phyloP scores from a whole-genome alignment of 2,329 filamentous ascomycete genomes.

The Fusarium lateritium region DNA sequence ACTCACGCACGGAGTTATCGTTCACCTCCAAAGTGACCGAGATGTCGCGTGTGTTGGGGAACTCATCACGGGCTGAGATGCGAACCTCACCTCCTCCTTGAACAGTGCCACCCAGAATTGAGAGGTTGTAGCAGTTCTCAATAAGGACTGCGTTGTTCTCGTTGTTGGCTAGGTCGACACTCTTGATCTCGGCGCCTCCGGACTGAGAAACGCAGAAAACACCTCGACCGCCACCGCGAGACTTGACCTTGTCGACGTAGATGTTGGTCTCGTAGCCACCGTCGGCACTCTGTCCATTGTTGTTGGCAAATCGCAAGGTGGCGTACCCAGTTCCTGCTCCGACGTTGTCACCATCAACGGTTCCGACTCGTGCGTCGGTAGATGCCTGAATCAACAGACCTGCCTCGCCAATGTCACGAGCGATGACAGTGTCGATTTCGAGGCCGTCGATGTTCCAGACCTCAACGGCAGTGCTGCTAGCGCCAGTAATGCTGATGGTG shows the following conservation, averaged over 20 bases:
- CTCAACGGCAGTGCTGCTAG: conserved; percentile 69
- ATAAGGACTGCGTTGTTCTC: conserved; percentile 70
- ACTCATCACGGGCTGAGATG: conserved; percentile 66
- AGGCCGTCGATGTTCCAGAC: conserved; percentile 72
- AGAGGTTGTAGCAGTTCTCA: conserved; percentile 71
- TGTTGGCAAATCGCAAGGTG: conserved; percentile 70
- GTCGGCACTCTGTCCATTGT: conserved; percentile 63
- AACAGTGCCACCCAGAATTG: conserved; percentile 65
- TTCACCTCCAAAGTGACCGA: conserved; percentile 64
- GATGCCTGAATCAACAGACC: conserved; percentile 68
- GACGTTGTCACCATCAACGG: conserved; percentile 71
- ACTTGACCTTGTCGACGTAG: conserved; percentile 65
- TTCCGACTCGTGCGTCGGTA: conserved; percentile 64
- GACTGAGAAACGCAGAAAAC: conserved; percentile 71
- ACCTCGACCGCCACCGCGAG: conserved; percentile 69
- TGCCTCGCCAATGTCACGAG: conserved; percentile 66
- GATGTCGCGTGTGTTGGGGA: conserved; percentile 66
- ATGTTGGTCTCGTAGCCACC: conserved; percentile 67
- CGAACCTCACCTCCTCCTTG: conserved; percentile 70
- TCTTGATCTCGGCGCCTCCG: conserved; percentile 64
- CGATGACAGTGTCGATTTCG: conserved; percentile 65
- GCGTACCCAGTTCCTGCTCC: conserved; percentile 67
- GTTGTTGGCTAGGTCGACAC: conserved; percentile 65
- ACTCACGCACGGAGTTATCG: conserved; percentile 65
- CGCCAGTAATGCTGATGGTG: conserved; percentile 64